Percentiles rank a stretch among this genome's conserved stretches.
Evolutionary conservation across 2,329 filamentous ascomycete species (phyloP).

Genomic region (Xylaria digitata): DNA sequence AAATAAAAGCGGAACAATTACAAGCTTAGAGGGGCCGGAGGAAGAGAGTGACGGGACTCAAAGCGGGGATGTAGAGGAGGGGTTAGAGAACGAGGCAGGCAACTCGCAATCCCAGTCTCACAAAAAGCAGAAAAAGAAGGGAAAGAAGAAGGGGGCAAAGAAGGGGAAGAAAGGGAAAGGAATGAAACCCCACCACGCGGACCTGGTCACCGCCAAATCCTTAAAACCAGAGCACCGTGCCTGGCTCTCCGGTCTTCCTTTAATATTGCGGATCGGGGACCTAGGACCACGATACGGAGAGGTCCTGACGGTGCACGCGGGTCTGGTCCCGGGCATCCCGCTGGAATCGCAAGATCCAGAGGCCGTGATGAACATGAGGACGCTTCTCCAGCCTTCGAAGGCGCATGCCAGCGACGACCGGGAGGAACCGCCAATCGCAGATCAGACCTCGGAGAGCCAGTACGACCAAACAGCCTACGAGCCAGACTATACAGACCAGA

Average conservation of each 20-base stretch:
- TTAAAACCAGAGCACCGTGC: slow-evolving; percentile 68
- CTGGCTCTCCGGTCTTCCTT: slow-evolving; percentile 77
- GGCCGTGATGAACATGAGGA: slow-evolving; percentile 93
- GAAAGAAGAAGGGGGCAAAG: slow-evolving; percentile 33
- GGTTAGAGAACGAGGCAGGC: slow-evolving; percentile 3
- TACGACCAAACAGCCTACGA: not conserved
- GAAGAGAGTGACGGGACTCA: not conserved
- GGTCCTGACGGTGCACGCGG: slow-evolving; percentile 84
- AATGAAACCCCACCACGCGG: slow-evolving; percentile 52
- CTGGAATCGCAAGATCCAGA: slow-evolving; percentile 79
- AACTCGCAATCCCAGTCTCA: not conserved
- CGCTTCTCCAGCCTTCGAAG: slow-evolving; percentile 66
- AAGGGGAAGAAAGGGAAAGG: slow-evolving; percentile 38
- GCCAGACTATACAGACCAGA: not conserved
- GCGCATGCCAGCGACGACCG: not conserved
- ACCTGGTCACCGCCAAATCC: slow-evolving; percentile 67
- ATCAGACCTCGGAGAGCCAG: not conserved
- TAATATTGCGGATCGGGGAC: slow-evolving; percentile 80
- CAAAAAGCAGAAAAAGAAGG: slow-evolving; percentile 44
- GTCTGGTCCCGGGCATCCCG: slow-evolving; percentile 79
- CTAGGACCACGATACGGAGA: slow-evolving; percentile 65
- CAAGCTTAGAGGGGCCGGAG: not conserved
- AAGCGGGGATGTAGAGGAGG: not conserved
- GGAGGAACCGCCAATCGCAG: not conserved
- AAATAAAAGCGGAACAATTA: not conserved